A percentile compares a stretch with the other conserved stretches of the same genome.
Evolutionary conservation across 2,329 filamentous ascomycete species (phyloP).

Genomic region (Microdochium nivale): DNA sequence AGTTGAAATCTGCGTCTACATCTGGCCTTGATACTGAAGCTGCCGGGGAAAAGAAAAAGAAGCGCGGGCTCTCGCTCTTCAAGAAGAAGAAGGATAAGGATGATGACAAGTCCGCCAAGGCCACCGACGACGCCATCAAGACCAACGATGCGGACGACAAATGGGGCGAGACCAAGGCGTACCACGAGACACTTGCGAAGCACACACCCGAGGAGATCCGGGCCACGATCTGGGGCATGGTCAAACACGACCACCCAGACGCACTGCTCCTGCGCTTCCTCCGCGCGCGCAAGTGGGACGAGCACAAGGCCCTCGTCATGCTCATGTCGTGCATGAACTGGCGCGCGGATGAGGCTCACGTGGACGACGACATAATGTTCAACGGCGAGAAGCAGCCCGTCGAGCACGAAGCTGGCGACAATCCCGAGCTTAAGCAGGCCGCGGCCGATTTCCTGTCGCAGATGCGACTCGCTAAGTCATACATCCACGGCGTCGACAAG

Average conservation of each 20-base stretch:
- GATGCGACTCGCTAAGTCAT: constrained; percentile 85
- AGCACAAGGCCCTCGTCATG: constrained; percentile 90
- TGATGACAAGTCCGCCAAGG: constrained; percentile 32
- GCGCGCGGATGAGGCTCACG: constrained; percentile 73
- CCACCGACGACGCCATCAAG: constrained; percentile 28
- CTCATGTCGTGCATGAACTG: constrained; percentile 89
- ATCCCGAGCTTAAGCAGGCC: constrained; percentile 54
- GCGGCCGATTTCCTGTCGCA: constrained; percentile 75
- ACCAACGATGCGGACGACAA: constrained; percentile 68
- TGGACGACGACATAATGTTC: constrained; percentile 80
- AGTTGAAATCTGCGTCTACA: constrained; percentile 6
- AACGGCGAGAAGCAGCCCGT: constrained; percentile 65
- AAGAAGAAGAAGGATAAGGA: constrained; percentile 51
- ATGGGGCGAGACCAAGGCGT: constrained; percentile 82
- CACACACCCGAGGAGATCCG: constrained; percentile 72
- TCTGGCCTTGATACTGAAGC: not conserved
- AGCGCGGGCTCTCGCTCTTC: constrained; percentile 65
- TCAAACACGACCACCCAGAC: constrained; percentile 93
- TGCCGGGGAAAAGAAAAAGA: constrained; percentile 55
- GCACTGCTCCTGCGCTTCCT: constrained; percentile 74
- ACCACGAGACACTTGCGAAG: constrained; percentile 70
- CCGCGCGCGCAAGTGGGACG: constrained; percentile 89
- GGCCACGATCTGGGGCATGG: constrained; percentile 81
- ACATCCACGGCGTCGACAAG: constrained; percentile 80
- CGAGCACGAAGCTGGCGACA: constrained; percentile 45